A percentile compares a stretch with the other conserved stretches of the same genome.
These are phyloP conservation scores for Aspergillus sp. DNA, from an alignment of 2,329 filamentous ascomycete species.

Conservation along the genomic window DNA sequence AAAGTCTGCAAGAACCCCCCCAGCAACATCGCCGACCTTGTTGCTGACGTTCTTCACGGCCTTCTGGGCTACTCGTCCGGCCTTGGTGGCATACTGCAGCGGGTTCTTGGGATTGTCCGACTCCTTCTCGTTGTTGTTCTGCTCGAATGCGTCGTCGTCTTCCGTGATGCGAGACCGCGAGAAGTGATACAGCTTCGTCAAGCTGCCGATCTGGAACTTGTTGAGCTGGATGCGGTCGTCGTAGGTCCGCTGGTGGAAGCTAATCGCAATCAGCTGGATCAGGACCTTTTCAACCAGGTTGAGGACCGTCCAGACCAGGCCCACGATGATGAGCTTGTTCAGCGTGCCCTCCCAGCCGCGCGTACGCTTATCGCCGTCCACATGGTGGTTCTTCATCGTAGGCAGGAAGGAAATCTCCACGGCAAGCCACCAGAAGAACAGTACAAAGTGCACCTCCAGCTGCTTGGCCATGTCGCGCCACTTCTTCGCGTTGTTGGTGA, in stretches of 20 bases:
- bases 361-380: slow-evolving; percentile 51
- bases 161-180: slow-evolving; percentile 64
- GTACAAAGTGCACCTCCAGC: slow-evolving; percentile 77
- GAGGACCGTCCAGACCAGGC: slow-evolving; percentile 75
- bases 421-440: slow-evolving; percentile 91
- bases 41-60: slow-evolving; percentile 57
- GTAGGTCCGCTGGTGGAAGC: slow-evolving; percentile 89
- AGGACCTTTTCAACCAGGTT: slow-evolving; percentile 91
- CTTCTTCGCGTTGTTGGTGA: slow-evolving; percentile 87
- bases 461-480: slow-evolving; percentile 87
- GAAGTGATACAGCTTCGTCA: slow-evolving; percentile 59
- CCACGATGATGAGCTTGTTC: slow-evolving; percentile 80
- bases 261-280: slow-evolving; percentile 91
- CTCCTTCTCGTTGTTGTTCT: slow-evolving; percentile 55
- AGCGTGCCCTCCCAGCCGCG: slow-evolving; percentile 72
- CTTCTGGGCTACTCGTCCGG: too few relatives aligned
- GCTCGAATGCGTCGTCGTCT: slow-evolving; percentile 75
- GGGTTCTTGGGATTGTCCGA: slow-evolving; percentile 69
- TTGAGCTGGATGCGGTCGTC: slow-evolving; percentile 87
- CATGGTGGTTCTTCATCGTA: slow-evolving; percentile 69
- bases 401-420: slow-evolving; percentile 83
- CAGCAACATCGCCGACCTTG: slow-evolving; percentile 82
- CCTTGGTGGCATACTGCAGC: slow-evolving; percentile 52
- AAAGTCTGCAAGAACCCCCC: slow-evolving; percentile 85
- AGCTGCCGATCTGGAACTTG: slow-evolving; percentile 77